These are phyloP conservation scores for Plantago coronopus DNA, from an alignment of 305 asterid genomes.

Conservation along the genomic window DNA sequence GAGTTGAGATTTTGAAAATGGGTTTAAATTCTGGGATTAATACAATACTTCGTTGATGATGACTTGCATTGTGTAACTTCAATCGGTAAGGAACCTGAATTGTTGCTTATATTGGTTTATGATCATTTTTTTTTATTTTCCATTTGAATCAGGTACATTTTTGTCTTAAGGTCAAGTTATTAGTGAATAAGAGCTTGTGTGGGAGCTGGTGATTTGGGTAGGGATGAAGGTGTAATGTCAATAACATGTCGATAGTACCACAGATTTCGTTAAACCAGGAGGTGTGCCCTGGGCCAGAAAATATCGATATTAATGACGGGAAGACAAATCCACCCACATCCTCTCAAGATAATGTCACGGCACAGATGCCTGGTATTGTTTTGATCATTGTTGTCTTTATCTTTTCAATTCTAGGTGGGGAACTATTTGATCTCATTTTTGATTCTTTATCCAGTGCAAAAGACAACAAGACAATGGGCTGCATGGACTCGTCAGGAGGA, in stretches of 20 bases:
- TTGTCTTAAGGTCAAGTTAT: neutral
- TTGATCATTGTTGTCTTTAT: slow-evolving; percentile 21
- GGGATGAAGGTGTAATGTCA: slow-evolving; percentile 28
- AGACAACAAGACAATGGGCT: slow-evolving; percentile 95
- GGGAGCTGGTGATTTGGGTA: slow-evolving; percentile 24
- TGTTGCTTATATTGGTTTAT: slow-evolving; percentile 9
- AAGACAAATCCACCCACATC: slow-evolving; percentile 38
- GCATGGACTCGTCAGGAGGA: slow-evolving; percentile 99
- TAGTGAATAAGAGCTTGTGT: slow-evolving; percentile 11
- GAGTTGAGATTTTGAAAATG: neutral
- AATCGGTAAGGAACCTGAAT: slow-evolving; percentile 19
- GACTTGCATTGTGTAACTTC: slow-evolving; percentile 22
- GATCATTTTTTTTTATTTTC: slow-evolving; percentile 9
- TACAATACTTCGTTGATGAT: slow-evolving; percentile 5
- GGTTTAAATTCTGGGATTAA: neutral
- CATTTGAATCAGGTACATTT: slow-evolving; percentile 23
- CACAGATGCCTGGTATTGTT: slow-evolving; percentile 50
- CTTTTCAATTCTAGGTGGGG: slow-evolving; percentile 14
- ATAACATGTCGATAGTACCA: slow-evolving; percentile 47
- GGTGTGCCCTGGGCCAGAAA: slow-evolving; percentile 40
- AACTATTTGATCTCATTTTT: slow-evolving; percentile 21
- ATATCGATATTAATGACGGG: slow-evolving; percentile 44
- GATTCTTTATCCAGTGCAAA: slow-evolving; percentile 48
- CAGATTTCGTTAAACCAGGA: slow-evolving; percentile 50
- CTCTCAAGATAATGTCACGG: slow-evolving; percentile 43